phyloP scores from a whole-genome alignment of 73 alveolate genomes.

The Paramecium sexaurelia region DNA sequence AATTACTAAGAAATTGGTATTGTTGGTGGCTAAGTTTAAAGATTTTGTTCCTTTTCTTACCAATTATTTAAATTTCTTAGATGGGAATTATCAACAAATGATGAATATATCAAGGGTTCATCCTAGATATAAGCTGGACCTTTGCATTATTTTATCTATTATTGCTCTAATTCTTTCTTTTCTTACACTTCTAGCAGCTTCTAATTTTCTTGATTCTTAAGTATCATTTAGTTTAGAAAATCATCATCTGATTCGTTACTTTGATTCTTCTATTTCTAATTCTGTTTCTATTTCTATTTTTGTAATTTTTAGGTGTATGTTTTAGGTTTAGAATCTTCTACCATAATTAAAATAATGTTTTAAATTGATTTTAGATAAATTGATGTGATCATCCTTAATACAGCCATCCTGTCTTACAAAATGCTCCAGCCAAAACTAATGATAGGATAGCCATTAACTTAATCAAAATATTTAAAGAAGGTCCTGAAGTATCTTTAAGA shows the following conservation, averaged over 20 bases:
- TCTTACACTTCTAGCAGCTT: background rate
- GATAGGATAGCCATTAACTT: constrained; percentile 88
- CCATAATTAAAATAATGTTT: background rate
- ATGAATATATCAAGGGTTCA: background rate
- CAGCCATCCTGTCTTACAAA: constrained; percentile 62
- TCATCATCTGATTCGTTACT: background rate
- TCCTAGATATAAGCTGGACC: constrained; percentile 54
- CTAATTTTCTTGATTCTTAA: constrained; percentile 10
- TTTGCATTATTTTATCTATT: background rate
- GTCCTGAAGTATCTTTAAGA: constrained; percentile 94
- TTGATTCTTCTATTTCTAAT: background rate
- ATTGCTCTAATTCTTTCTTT: background rate
- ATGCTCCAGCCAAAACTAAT: constrained; percentile 75
- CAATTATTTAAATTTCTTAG: constrained; percentile 29
- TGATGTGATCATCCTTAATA: background rate
- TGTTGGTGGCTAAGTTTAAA: constrained; percentile 94
- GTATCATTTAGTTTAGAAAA: background rate
- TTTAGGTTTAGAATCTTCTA: background rate
- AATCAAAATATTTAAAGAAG: constrained; percentile 88
- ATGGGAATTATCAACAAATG: background rate
- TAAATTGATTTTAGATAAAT: background rate
- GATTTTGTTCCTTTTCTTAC: constrained; percentile 48
- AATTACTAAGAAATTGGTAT: constrained; percentile 86
- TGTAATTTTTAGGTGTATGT: background rate
- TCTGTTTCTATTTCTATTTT: background rate